Evolutionary conservation across 1,139 yeast species (phyloP).

Genomic region (Pichia terricola): DNA sequence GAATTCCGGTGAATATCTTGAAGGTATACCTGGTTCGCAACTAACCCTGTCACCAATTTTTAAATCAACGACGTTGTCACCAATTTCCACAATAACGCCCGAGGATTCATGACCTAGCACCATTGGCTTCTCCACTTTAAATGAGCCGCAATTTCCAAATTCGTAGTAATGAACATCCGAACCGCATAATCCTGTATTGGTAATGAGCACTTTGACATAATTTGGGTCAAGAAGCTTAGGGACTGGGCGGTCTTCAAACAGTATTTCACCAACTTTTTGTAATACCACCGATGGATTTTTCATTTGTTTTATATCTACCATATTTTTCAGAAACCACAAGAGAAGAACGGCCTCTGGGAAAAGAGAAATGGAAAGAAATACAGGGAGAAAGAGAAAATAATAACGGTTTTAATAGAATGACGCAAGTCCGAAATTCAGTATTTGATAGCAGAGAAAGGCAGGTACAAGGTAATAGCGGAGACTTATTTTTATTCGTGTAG

Average conservation of each 20-base stretch:
- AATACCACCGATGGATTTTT: slow-evolving; percentile 63
- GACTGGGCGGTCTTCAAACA: slow-evolving; percentile 54
- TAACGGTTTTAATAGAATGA: too few species aligned
- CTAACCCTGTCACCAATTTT: slow-evolving; percentile 78
- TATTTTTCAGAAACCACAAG: not conserved
- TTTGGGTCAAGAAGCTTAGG: slow-evolving; percentile 55
- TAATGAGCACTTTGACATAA: slow-evolving; percentile 67
- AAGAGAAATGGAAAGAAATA: too few species aligned
- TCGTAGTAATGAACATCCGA: slow-evolving; percentile 78
- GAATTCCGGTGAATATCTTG: slow-evolving; percentile 65
- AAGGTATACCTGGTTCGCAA: slow-evolving; percentile 73
- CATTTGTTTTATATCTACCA: slow-evolving; percentile 6
- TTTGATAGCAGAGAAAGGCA: too few species aligned
- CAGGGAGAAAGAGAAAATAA: too few species aligned
- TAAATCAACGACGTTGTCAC: slow-evolving; percentile 47
- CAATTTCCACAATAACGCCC: slow-evolving; percentile 62
- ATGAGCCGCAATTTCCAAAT: slow-evolving; percentile 71
- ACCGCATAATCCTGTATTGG: slow-evolving; percentile 81
- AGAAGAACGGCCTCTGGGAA: not conserved
- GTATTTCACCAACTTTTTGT: slow-evolving; percentile 52
- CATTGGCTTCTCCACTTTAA: slow-evolving; percentile 40
- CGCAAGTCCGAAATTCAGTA: too few species aligned
- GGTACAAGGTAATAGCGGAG: too few species aligned
- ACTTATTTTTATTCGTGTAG: too few species aligned
- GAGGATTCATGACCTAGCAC: slow-evolving; percentile 33